Base-by-base conservation (phyloP, 2,329 filamentous ascomycete species). In the Didymellaceae sp. region DNA sequence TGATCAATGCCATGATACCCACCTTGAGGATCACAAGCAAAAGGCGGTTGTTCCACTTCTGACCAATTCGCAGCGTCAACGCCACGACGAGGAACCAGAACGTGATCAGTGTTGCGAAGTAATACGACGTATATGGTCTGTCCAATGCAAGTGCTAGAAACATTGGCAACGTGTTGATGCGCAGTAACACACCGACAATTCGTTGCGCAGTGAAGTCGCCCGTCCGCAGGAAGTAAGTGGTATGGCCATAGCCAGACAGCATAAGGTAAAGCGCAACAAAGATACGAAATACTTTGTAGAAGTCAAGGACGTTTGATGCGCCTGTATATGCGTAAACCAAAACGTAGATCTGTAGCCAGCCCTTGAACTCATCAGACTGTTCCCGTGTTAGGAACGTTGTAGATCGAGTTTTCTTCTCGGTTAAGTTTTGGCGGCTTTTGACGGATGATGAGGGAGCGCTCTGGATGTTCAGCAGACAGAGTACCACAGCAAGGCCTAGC, bases 331-430 rank as follows among this genome's bases (percentile, higher is more conserved):
- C 80, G 59, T 85, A 86, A 10, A 83, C 71, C 14, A 86, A 69
- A 33, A 82, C 73, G 14, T 78, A 68, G 11, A 77, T 75, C 56
- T 86, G 84, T 81, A 87, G 84, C 77, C 83, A 81, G 2, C 86
- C 86, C 70, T 86, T 87, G 79, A 84, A 86, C 64, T 88, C 86
- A 54, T 86, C 79, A 0, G 81, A 82, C 57, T 86, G 82, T 35
- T 80, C 75, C 41, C 84, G 76, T 0, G 80, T 76, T 5, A 86
- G 70, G 44, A 82, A 79, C 1, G 46, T 11, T 8, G 21, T 22
- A 9, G 18, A 28, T 21, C 39, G 46, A 11, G 18, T 20, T 17
- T 7, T 7, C 5, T 40, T 45, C 8, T 48, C 44, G 13, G 28
- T 18, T 1, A 68, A 68, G 4, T 31, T 33, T 49, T 20, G 59